Conservation (phyloP, 306 rosid genomes). For the Crotalaria pallida region DNA sequence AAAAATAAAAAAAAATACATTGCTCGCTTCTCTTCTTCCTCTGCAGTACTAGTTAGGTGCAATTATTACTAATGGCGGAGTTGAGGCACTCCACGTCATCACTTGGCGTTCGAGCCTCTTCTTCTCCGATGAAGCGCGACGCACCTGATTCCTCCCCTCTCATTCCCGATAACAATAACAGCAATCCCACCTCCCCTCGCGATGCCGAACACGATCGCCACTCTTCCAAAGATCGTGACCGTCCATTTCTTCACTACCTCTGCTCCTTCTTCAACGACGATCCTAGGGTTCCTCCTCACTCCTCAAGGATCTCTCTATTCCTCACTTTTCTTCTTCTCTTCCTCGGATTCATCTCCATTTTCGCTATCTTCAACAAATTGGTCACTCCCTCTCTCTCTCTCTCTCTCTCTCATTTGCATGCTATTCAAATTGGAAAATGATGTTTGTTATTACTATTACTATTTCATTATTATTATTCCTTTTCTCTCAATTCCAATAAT, state of each 20-base stretch:
- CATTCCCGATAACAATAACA: neutral
- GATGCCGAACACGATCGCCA: slow-evolving; percentile 70
- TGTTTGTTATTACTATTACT: neutral
- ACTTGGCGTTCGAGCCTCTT: slow-evolving; percentile 58
- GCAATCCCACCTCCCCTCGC: neutral
- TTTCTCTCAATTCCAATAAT: neutral
- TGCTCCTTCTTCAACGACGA: slow-evolving; percentile 61
- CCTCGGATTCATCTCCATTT: slow-evolving; percentile 42
- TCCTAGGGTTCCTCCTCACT: slow-evolving; percentile 59
- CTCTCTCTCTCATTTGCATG: neutral
- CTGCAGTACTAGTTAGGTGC: too few species aligned
- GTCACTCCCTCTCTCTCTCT: slow-evolving; percentile 34
- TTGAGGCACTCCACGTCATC: slow-evolving; percentile 74
- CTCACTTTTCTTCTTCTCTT: slow-evolving; percentile 37
- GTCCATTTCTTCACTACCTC: slow-evolving; percentile 47
- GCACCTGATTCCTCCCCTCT: slow-evolving; percentile 57
- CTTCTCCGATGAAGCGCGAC: slow-evolving; percentile 92
- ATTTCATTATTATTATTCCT: too few species aligned
- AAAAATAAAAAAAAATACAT: too few species aligned
- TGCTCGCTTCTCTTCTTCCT: too few species aligned
- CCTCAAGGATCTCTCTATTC: slow-evolving; percentile 70
- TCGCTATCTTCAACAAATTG: slow-evolving; percentile 52
- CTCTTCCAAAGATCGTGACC: slow-evolving; percentile 75
- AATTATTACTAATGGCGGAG: slow-evolving; percentile 95
- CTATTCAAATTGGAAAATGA: neutral